These are phyloP conservation scores for Coniochaeta prunicola DNA, from an alignment of 2,329 filamentous ascomycete species.

Conservation along the genomic window DNA sequence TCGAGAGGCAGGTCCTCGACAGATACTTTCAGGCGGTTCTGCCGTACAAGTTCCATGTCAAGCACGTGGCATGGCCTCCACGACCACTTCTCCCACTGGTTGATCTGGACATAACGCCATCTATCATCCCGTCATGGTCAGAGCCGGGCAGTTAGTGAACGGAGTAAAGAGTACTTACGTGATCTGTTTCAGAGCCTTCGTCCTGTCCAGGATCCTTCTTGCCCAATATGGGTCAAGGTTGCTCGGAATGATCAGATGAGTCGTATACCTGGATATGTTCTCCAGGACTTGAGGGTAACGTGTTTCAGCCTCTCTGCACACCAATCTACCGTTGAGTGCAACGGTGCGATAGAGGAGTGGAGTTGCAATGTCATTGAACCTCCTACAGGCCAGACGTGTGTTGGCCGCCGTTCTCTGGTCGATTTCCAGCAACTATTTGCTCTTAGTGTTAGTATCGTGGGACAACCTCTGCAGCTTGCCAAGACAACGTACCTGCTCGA, in stretches of 20 bases:
- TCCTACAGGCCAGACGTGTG: conserved; percentile 29
- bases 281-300: conserved; percentile 23
- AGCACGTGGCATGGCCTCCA: conserved; percentile 34
- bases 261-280: conserved; percentile 30
- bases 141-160: neutral
- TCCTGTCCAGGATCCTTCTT: conserved; percentile 24
- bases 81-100: conserved; percentile 17
- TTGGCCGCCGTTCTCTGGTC: conserved; percentile 24
- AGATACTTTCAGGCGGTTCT: conserved; percentile 23
- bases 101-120: conserved; percentile 29
- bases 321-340: conserved; percentile 27
- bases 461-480: neutral
- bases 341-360: conserved; percentile 34
- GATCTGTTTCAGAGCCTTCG: conserved; percentile 29
- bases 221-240: conserved; percentile 30
- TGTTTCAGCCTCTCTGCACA: conserved; percentile 24
- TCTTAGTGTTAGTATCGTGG: conserved; percentile 9
- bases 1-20: conserved; percentile 34
- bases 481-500: conserved; percentile 27
- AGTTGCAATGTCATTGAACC: conserved; percentile 32
- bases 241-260: conserved; percentile 25
- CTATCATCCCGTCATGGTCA: conserved; percentile 14
- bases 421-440: conserved; percentile 28
- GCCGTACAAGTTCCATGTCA: conserved; percentile 19
- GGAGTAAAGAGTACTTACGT: conserved; percentile 20